Evolutionary conservation across 371 early-diverging fungal species (phyloP), one percentile per base, ranked within the genome.

Genomic region (Mucor lusitanicus): DNA sequence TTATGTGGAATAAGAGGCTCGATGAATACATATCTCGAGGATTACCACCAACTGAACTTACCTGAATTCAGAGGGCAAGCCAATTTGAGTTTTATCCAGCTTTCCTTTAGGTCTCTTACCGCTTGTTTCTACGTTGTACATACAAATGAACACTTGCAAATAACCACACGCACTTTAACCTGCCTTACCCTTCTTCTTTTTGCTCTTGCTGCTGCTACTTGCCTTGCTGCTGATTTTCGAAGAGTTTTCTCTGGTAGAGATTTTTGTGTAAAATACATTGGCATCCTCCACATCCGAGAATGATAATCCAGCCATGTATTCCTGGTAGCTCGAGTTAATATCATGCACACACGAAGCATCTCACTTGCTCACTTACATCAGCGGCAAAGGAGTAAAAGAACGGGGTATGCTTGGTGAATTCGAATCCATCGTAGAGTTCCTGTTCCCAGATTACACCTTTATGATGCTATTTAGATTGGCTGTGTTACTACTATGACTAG

Each of bases 221-320:
- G 42, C 30, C 30, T 60, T 60, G 1, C 8, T 44, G 8, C 19
- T 44, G 19, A 3, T 44, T 17, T 37, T 63, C 7, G 75, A 63
- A 74, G 66, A 15, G 65, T 30, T 56, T 58, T 88, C 86, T 37
- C 90, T 85, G 28, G 82, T 82, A 3, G 75, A 73, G 12, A 92
- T 86, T 69, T 90, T 91, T 39, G 86, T 86, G 67, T 84, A 87
- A 76, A 97, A 95, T 25, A 85, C 83, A 23, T 80, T 62, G 0
- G 97, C 95, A 64, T 97, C 97, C 40, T 78, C 80, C 35, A 87
- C 90, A 71, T 95, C 92, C 12, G 92, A 89, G 75, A 97, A 97
- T 0, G 93, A 93, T 37, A 97, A 84, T 12, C 93, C 97, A 28
- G 89, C 88, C 72, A 91, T 84, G 59, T 87, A 87, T 70, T 88